Evolutionary conservation across 768 basidiomycete species (phyloP), one percentile per base, ranked within the genome.

Genomic region (Pisolithus orientalis): DNA sequence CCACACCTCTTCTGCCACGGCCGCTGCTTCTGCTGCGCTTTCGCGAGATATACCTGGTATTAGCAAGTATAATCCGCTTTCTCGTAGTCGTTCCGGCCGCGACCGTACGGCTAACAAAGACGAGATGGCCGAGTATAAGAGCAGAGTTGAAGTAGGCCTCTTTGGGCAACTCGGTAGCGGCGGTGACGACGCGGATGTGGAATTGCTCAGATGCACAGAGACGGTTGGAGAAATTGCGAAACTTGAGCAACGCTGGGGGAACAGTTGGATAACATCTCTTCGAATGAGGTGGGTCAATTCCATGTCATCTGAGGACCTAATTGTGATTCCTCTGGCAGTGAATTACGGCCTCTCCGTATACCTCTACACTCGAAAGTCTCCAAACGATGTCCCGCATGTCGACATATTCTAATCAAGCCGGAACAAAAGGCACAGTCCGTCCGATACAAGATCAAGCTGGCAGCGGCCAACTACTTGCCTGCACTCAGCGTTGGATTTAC

Each of bases 321-420:
- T 39, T 46, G 14, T 46, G 53, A 55, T 45, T 37, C 8, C 24
- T 44, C 43, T 49, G 52, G 16, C 66, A 94, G 91, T 31, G 87
- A 94, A 39, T 76, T 94, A 11, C 83, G 82, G 64, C 96, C 96
- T 0, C 75, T 90, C 44, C 87, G 96, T 31, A 90, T 97, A 59
- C 94, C 92, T 0, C 76, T 99, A 0, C 91, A 89, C 58, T 90
- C 93, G 0, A 98, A 97, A 68, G 83, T 88, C 49, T 93, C 94
- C 3, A 98, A 98, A 70, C 90, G 96, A 4, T 99, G 96, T 72
- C 87, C 93, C 13, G 79, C 77, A 2, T 99, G 96, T 65, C 85
- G 90, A 16, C 95, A 98, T 68, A 96, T 98, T 59, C 80, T 99
- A 56, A 96, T 97, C 70, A 96, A 97, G 66, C 96, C 96, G 4